Percentiles rank a stretch among this genome's conserved stretches.
These are phyloP conservation scores for Hanseniaspora nectarophila DNA, from an alignment of 805 yeast species.

Conservation along the genomic window DNA sequence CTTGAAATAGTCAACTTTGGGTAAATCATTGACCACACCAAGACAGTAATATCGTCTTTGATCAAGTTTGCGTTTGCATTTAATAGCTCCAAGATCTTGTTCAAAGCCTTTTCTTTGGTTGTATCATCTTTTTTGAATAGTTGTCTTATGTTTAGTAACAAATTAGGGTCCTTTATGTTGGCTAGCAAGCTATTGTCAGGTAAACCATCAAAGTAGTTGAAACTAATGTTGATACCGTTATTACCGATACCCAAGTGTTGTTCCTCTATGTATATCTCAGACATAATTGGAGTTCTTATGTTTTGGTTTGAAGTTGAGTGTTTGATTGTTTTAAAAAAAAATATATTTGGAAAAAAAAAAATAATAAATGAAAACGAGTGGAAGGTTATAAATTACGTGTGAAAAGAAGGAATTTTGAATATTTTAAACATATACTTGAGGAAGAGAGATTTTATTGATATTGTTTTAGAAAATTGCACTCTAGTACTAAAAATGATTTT, in stretches of 20 bases:
- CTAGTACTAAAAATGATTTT: too few relatives aligned
- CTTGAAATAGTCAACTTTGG: slow-evolving; percentile 67
- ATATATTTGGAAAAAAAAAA: too few relatives aligned
- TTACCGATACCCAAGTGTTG: slow-evolving; percentile 30
- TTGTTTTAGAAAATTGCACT: too few relatives aligned
- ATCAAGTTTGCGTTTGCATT: slow-evolving; percentile 23
- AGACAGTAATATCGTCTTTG: slow-evolving; percentile 42
- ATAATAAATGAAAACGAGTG: too few relatives aligned
- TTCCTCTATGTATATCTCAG: neutral
- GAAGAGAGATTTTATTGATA: too few relatives aligned
- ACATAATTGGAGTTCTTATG: neutral
- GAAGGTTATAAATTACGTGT: too few relatives aligned
- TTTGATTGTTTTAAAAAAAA: too few relatives aligned
- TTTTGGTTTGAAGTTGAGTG: too few relatives aligned
- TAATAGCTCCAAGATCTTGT: slow-evolving; percentile 37
- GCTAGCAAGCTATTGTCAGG: slow-evolving; percentile 52
- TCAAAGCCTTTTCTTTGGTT: slow-evolving; percentile 73
- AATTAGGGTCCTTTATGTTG: slow-evolving; percentile 31
- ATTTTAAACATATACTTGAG: too few relatives aligned
- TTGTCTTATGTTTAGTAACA: slow-evolving; percentile 60
- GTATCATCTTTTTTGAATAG: slow-evolving; percentile 65
- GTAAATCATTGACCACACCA: slow-evolving; percentile 68
- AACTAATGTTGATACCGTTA: slow-evolving; percentile 43
- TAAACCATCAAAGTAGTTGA: slow-evolving; percentile 64
- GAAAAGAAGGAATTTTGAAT: too few relatives aligned